These are phyloP conservation scores for Mrakia gelida DNA, from an alignment of 768 basidiomycete genomes.

Conservation along the genomic window DNA sequence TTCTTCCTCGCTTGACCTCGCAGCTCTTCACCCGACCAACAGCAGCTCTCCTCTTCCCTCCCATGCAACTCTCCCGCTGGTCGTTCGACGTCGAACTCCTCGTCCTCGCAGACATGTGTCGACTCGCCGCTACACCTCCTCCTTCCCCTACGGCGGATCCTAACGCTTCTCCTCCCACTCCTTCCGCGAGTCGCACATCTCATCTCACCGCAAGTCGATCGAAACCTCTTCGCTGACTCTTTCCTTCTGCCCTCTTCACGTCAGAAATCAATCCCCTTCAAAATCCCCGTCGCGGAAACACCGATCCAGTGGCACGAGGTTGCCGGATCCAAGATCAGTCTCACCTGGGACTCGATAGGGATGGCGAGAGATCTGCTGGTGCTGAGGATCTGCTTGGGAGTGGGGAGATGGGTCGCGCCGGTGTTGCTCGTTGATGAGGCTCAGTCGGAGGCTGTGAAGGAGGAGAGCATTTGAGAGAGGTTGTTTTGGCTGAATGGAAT, in stretches of 20 bases:
- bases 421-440: background rate
- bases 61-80: conserved; percentile 84
- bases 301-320: conserved; percentile 92
- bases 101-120: conserved; percentile 56
- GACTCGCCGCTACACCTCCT: background rate
- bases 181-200: conserved; percentile 61
- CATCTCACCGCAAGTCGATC: conserved; percentile 81
- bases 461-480: background rate
- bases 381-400: conserved; percentile 70
- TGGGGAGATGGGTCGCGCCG: conserved; percentile 59
- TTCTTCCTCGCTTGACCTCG: no score
- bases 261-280: background rate
- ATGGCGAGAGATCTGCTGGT: conserved; percentile 86
- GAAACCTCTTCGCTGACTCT: conserved; percentile 72
- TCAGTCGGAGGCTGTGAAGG: background rate
- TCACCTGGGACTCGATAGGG: conserved; percentile 75
- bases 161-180: conserved; percentile 49
- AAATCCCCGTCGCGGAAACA: conserved; percentile 73
- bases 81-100: conserved; percentile 95
- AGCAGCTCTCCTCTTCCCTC: conserved; percentile 76
- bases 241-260: conserved; percentile 51
- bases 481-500: no score
- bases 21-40: conserved; percentile 74
- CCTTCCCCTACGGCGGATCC: background rate
- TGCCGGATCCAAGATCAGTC: conserved; percentile 81